Conservation (phyloP, 129 eudicot species). For the Escallonia herrerae region DNA sequence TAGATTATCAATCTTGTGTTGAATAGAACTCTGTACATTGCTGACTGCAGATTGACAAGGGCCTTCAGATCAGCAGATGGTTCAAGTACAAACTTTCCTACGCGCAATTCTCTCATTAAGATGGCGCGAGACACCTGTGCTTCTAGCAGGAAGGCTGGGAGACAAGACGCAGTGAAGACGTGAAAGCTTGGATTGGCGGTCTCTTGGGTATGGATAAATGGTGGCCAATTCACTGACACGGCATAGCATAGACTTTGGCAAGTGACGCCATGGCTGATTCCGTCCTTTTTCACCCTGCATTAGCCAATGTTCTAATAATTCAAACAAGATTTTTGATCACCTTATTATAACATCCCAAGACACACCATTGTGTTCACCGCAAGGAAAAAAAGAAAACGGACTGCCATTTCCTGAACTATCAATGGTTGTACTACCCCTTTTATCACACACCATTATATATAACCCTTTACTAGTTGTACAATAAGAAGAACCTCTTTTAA, state of each 20-base stretch:
- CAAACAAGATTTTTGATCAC: neutral
- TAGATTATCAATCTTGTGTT: too few relatives aligned
- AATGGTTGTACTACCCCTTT: too few relatives aligned
- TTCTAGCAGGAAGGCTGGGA: conserved; percentile 23
- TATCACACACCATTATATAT: too few relatives aligned
- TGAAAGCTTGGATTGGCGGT: conserved; percentile 30
- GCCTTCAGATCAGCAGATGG: neutral
- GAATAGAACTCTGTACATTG: too few relatives aligned
- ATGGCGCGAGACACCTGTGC: conserved; percentile 22
- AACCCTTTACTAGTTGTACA: too few relatives aligned
- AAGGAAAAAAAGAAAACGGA: neutral
- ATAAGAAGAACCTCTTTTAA: too few relatives aligned
- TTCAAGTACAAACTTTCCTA: conserved; percentile 27
- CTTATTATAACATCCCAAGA: neutral
- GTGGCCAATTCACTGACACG: conserved; percentile 67
- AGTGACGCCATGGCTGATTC: conserved; percentile 71
- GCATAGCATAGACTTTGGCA: conserved; percentile 56
- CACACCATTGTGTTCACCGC: neutral
- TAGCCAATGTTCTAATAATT: neutral
- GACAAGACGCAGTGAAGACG: conserved; percentile 27
- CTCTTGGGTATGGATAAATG: conserved; percentile 53
- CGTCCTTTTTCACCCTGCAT: conserved; percentile 53
- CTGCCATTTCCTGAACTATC: neutral
- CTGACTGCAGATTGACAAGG: neutral
- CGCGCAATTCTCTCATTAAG: conserved; percentile 25